A percentile compares a stretch with the other conserved stretches of the same genome.
These are phyloP conservation scores for Eragrostis nindensis DNA, from an alignment of 176 grass and related monocot species.

Conservation along the genomic window DNA sequence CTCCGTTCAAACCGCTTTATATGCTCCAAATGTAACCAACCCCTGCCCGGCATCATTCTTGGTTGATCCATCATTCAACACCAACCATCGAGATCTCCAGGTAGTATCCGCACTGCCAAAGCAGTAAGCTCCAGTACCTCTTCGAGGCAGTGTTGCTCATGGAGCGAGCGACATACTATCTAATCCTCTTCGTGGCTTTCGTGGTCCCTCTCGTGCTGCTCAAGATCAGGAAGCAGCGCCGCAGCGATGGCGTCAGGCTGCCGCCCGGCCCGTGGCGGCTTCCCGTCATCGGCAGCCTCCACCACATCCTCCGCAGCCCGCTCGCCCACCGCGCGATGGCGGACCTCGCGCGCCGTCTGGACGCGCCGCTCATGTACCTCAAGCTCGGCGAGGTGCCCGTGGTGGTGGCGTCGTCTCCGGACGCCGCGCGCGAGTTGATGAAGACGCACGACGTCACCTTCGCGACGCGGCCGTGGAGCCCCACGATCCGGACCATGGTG, in stretches of 20 bases:
- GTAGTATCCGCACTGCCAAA: no score
- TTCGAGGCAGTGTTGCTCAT: no score
- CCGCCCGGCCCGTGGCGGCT: conserved; percentile 39
- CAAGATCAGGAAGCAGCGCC: neutral
- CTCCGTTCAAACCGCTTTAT: no score
- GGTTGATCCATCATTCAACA: no score
- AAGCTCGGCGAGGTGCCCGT: conserved; percentile 43
- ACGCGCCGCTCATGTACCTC: conserved; percentile 49
- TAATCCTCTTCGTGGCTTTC: neutral
- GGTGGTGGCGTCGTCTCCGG: conserved; percentile 27
- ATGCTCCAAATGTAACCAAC: no score
- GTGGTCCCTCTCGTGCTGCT: conserved; percentile 32
- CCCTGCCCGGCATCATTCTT: no score
- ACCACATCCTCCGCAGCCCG: conserved; percentile 22
- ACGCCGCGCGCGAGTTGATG: conserved; percentile 35
- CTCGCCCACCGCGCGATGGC: conserved; percentile 33
- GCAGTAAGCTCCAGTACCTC: no score
- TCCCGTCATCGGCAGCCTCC: conserved; percentile 46
- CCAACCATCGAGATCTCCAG: no score
- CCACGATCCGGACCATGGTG: conserved; percentile 1
- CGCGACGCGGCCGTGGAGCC: conserved; percentile 31
- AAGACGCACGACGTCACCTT: conserved; percentile 23
- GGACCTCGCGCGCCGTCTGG: neutral
- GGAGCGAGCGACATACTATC: neutral
- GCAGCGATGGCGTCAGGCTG: neutral